Evolutionary conservation across 2,329 filamentous ascomycete species (phyloP).

Genomic region (Aureobasidium sp.): DNA sequence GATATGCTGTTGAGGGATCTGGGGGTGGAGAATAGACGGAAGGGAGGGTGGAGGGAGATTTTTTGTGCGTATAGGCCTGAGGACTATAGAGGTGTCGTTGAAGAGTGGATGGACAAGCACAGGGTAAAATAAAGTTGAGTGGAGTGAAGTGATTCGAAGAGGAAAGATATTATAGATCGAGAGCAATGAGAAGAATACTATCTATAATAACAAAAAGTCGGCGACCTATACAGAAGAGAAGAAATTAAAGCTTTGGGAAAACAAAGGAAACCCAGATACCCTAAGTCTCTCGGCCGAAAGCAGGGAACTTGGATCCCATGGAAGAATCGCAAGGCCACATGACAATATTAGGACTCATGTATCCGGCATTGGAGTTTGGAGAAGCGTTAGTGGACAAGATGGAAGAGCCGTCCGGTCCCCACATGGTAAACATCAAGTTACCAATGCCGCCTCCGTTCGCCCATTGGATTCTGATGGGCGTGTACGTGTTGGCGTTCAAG

Average conservation of each 20-base stretch:
- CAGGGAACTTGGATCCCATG: constrained; percentile 4
- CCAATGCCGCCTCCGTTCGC: constrained; percentile 11
- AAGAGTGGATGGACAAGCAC: constrained; percentile 41
- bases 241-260: too few relatives aligned
- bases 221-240: too few relatives aligned
- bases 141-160: too few relatives aligned
- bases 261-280: too few relatives aligned
- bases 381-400: constrained; percentile 8
- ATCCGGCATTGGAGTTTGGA: neutral
- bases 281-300: constrained; percentile 16
- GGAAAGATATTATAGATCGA: too few relatives aligned
- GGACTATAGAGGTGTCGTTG: constrained; percentile 50
- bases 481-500: constrained; percentile 15
- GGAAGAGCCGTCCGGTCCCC: constrained; percentile 6
- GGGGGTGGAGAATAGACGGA: constrained; percentile 51
- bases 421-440: constrained; percentile 10
- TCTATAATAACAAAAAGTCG: too few relatives aligned
- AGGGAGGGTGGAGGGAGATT: constrained; percentile 43
- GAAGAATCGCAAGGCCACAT: constrained; percentile 11
- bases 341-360: constrained; percentile 8
- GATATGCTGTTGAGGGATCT: constrained; percentile 62
- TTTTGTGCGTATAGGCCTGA: constrained; percentile 52
- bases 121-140: neutral
- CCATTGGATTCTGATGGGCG: constrained; percentile 6
- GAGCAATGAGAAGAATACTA: too few relatives aligned